These are phyloP conservation scores for Phenoliferia sp. DNA, from an alignment of 1,284 basidiomycete genomes.

Conservation along the genomic window DNA sequence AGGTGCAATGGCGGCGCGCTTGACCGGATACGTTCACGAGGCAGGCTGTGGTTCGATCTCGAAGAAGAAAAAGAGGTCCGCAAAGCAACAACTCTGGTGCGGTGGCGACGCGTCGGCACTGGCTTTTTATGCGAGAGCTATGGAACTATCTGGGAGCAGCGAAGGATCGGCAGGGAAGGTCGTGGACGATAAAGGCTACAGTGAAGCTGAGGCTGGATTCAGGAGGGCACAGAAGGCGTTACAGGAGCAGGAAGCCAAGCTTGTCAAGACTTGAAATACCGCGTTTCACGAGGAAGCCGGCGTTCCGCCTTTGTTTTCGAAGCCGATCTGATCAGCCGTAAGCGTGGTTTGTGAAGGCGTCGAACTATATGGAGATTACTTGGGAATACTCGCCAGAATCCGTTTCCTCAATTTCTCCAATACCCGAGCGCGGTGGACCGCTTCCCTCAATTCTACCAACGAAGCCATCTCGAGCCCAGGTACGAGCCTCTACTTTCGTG, in stretches of 20 bases:
- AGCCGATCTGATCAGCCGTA: too few species aligned
- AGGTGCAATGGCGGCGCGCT: constrained; percentile 1
- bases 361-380: too few species aligned
- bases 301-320: too few species aligned
- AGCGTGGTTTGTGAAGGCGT: too few species aligned
- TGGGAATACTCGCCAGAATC: too few species aligned
- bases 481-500: too few species aligned
- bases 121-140: constrained; percentile 6
- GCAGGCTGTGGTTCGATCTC: background rate
- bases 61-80: background rate
- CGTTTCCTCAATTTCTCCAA: too few species aligned
- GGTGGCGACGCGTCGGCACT: constrained; percentile 4
- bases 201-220: background rate
- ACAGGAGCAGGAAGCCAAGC: background rate
- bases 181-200: background rate
- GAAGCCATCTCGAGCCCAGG: too few species aligned
- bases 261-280: too few species aligned
- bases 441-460: too few species aligned
- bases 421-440: too few species aligned
- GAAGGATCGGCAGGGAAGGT: background rate
- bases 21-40: constrained; percentile 7
- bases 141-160: background rate
- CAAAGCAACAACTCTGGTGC: background rate
- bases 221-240: background rate
- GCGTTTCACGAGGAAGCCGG: too few species aligned